These are phyloP conservation scores for Hsuehochloa calcarea DNA, from an alignment of 176 grass and related monocot species.

Conservation along the genomic window DNA sequence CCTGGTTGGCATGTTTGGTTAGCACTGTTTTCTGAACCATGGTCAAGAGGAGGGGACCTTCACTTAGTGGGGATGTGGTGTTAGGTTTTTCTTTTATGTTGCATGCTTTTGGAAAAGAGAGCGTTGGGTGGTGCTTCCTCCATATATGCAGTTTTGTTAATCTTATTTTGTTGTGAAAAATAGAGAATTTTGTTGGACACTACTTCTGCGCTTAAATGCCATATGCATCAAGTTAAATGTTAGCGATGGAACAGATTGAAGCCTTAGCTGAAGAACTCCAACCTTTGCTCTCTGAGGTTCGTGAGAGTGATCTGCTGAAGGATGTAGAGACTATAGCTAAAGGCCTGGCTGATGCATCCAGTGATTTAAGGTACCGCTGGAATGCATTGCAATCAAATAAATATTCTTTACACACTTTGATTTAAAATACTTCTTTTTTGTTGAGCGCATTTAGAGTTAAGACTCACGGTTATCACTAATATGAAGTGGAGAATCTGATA, in stretches of 20 bases:
- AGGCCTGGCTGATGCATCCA: conserved; percentile 69
- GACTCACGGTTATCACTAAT: background rate
- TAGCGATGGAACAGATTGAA: conserved; percentile 82
- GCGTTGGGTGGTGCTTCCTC: background rate
- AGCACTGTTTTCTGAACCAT: background rate
- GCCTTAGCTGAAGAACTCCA: conserved; percentile 85
- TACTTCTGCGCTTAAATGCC: conserved; percentile 1
- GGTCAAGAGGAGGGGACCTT: conserved; percentile 27
- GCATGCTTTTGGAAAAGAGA: background rate
- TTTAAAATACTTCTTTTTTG: background rate
- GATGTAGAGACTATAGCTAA: conserved; percentile 93
- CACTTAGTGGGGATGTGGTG: background rate
- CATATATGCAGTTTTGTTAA: background rate
- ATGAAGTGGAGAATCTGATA: background rate
- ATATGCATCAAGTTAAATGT: conserved; percentile 40
- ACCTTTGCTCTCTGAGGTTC: conserved; percentile 82
- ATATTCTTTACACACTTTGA: background rate
- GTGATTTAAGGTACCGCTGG: conserved; percentile 74
- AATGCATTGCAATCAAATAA: background rate
- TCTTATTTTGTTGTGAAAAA: conserved; percentile 7
- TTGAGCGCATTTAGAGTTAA: background rate
- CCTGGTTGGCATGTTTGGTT: background rate
- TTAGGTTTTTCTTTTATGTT: conserved; percentile 2
- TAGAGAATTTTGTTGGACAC: background rate
- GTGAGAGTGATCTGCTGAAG: conserved; percentile 69